phyloP scores from a whole-genome alignment of 2,329 filamentous ascomycete genomes.

The Pseudopithomyces maydicus region DNA sequence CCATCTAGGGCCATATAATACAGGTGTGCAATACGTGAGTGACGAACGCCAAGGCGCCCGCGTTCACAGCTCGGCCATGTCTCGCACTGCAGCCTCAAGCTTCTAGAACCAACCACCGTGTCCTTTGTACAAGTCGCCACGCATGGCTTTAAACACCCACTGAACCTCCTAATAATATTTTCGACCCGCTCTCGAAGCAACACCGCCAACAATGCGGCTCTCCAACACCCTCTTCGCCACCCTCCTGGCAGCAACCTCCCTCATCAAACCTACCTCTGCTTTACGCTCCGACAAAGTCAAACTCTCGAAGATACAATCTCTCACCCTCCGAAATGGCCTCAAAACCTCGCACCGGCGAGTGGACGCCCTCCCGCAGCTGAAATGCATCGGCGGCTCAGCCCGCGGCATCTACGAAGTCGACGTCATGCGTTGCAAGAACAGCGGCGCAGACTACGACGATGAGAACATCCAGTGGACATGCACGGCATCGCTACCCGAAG shows the following conservation, averaged over 20 bases:
- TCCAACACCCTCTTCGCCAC: constrained; percentile 36
- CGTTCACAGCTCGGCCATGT: constrained; percentile 10
- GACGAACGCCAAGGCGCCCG: constrained; percentile 23
- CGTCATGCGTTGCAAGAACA: constrained; percentile 87
- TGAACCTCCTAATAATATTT: neutral
- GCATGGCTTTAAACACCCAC: constrained; percentile 3
- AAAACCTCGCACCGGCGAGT: constrained; percentile 79
- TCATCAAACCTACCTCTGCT: constrained; percentile 30
- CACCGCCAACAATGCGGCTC: constrained; percentile 31
- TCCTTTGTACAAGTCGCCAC: constrained; percentile 25
- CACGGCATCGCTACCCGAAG: constrained; percentile 64
- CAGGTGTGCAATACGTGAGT: constrained; percentile 4
- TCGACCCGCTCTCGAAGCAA: neutral
- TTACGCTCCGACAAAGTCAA: constrained; percentile 56
- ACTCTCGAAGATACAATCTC: constrained; percentile 71
- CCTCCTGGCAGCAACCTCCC: constrained; percentile 33
- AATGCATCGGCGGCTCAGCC: constrained; percentile 70
- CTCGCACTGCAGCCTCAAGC: neutral
- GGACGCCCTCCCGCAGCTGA: constrained; percentile 72
- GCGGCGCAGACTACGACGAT: constrained; percentile 77
- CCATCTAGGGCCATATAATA: neutral
- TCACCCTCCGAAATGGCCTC: constrained; percentile 74
- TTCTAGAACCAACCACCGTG: constrained; percentile 10
- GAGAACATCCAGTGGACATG: constrained; percentile 94
- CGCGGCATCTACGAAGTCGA: constrained; percentile 73